Percentiles rank a stretch among this genome's conserved stretches.
These are phyloP conservation scores for Areca catechu DNA, from an alignment of 176 grass and related monocot species.

Conservation along the genomic window DNA sequence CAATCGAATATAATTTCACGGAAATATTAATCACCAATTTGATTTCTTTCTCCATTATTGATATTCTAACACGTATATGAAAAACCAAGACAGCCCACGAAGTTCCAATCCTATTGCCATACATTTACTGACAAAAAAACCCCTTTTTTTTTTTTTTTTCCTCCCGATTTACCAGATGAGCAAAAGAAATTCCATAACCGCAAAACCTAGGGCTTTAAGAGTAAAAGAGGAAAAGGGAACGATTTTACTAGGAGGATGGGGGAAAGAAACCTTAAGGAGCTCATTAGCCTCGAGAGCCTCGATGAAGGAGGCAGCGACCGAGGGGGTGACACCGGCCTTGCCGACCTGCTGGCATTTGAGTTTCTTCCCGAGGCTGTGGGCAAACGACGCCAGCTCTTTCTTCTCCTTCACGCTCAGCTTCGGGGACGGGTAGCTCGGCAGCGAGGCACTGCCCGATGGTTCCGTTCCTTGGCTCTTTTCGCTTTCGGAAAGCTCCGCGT, in stretches of 20 bases:
- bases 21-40: no score
- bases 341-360: constrained; percentile 92
- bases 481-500: not conserved
- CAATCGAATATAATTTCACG: no score
- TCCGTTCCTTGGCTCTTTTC: constrained; percentile 10
- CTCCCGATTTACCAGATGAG: no score
- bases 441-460: not conserved
- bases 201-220: not conserved
- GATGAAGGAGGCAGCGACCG: constrained; percentile 52
- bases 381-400: constrained; percentile 82
- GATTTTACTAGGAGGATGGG: not conserved
- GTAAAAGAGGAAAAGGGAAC: not conserved
- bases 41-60: no score
- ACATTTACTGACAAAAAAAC: no score
- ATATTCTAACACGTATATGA: no score
- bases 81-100: no score
- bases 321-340: constrained; percentile 64
- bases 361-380: constrained; percentile 77
- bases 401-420: constrained; percentile 85
- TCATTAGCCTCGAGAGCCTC: constrained; percentile 87
- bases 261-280: constrained; percentile 65
- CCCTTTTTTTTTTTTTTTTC: no score
- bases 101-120: no score
- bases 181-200: no score
- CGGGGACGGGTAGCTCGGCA: constrained; percentile 44